Conservation (phyloP, 257 asterid genomes). For the Solanum arcanum region DNA sequence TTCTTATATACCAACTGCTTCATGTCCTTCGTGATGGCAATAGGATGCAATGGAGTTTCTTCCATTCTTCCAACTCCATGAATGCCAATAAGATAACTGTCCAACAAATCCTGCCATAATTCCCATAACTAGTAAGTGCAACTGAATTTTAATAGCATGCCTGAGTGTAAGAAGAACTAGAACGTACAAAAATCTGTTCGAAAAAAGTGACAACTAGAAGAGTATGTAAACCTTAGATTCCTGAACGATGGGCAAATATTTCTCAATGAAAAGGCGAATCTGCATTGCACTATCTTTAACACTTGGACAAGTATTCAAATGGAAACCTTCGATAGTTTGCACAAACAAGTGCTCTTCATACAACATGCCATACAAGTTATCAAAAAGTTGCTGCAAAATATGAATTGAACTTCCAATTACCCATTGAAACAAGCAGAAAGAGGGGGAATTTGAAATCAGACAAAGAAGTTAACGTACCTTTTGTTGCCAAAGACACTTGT, state of each 20-base stretch:
- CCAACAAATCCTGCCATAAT: slow-evolving; percentile 50
- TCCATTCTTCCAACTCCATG: slow-evolving; percentile 17
- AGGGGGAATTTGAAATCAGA: background rate
- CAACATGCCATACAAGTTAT: slow-evolving; percentile 47
- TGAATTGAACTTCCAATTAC: background rate
- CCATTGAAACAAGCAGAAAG: background rate
- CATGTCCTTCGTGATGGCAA: slow-evolving; percentile 68
- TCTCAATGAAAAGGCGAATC: slow-evolving; percentile 35
- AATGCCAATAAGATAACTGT: slow-evolving; percentile 56
- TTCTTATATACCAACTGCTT: slow-evolving; percentile 42
- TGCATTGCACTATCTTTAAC: slow-evolving; percentile 34
- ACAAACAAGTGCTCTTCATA: slow-evolving; percentile 55
- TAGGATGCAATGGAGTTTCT: slow-evolving; percentile 43
- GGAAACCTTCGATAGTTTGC: slow-evolving; percentile 40
- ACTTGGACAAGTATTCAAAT: slow-evolving; percentile 49
- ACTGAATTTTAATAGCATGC: background rate
- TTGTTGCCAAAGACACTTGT: slow-evolving; percentile 82
- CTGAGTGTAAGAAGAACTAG: background rate
- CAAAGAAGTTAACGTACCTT: slow-evolving; percentile 36
- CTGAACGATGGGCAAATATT: slow-evolving; percentile 44
- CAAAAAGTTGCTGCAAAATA: slow-evolving; percentile 72
- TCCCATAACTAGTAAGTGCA: background rate
- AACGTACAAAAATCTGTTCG: background rate
- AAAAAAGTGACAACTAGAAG: background rate
- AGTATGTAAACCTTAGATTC: slow-evolving; percentile 47